phyloP scores from a whole-genome alignment of 1,284 basidiomycete genomes.

The Ganoderma sinense region DNA sequence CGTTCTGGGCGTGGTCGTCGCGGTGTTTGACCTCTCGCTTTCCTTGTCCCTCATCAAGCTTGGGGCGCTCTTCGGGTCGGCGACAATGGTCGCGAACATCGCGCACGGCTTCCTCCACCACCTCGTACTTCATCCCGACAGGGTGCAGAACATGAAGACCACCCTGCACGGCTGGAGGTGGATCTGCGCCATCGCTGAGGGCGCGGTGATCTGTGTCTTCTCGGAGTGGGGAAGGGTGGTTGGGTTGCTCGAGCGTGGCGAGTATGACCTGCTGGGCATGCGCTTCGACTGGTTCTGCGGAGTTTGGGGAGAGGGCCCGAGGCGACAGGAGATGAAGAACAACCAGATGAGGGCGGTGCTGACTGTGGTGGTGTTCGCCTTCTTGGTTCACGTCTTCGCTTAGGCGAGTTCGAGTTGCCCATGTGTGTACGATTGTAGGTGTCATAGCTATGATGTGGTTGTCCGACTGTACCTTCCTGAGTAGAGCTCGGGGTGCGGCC shows the following conservation, averaged over 20 bases:
- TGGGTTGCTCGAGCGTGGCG: conserved; percentile 53
- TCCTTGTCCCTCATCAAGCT: conserved; percentile 18
- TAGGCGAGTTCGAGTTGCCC: neutral
- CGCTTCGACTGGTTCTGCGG: conserved; percentile 67
- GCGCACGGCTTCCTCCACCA: conserved; percentile 58
- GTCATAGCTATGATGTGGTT: neutral
- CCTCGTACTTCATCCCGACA: conserved; percentile 47
- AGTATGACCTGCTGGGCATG: conserved; percentile 45
- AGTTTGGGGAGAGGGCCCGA: conserved; percentile 48
- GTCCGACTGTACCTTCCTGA: too few species aligned
- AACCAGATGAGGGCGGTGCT: conserved; percentile 39
- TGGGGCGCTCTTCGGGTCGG: conserved; percentile 35
- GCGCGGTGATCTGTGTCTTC: conserved; percentile 56
- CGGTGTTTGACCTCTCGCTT: conserved; percentile 20
- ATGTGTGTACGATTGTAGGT: neutral
- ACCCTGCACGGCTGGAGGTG: conserved; percentile 45
- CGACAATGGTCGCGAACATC: conserved; percentile 51
- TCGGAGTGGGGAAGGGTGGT: conserved; percentile 57
- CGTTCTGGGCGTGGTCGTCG: conserved; percentile 22
- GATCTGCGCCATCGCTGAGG: conserved; percentile 54
- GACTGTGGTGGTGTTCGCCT: conserved; percentile 5
- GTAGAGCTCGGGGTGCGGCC: too few species aligned
- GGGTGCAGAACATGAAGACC: conserved; percentile 44
- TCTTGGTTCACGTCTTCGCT: neutral
- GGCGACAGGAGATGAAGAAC: conserved; percentile 52